Percentiles rank a stretch among this genome's conserved stretches.
Conservation (phyloP, 345 rosid species). For the Linum tenue region DNA sequence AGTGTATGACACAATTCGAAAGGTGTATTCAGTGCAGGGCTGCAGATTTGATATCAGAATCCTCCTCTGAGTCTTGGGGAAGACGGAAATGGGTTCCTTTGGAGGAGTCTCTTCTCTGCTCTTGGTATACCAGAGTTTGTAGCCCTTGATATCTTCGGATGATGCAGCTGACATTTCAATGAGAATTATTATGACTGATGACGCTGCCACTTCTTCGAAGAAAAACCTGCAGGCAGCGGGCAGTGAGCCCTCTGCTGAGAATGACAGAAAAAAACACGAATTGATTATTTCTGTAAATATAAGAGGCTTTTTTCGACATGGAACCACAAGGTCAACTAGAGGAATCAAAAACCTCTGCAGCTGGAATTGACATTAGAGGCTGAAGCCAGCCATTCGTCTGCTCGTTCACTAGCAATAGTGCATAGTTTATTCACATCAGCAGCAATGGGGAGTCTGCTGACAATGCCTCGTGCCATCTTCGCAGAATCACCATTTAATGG, state of each 20-base stretch:
- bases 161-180: slow-evolving; percentile 45
- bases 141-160: slow-evolving; percentile 54
- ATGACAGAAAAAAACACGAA: slow-evolving; percentile 3
- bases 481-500: slow-evolving; percentile 59
- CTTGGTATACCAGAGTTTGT: slow-evolving; percentile 85
- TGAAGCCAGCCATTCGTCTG: slow-evolving; percentile 46
- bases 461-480: slow-evolving; percentile 74
- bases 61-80: slow-evolving; percentile 64
- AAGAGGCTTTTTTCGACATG: slow-evolving; percentile 6
- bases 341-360: slow-evolving; percentile 43
- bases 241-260: slow-evolving; percentile 40
- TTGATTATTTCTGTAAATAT: slow-evolving; percentile 3
- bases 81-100: slow-evolving; percentile 46
- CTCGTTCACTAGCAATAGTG: slow-evolving; percentile 54
- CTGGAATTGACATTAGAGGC: slow-evolving; percentile 26
- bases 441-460: slow-evolving; percentile 78
- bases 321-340: background rate
- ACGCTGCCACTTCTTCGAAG: slow-evolving; percentile 69
- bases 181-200: slow-evolving; percentile 48
- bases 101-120: slow-evolving; percentile 50
- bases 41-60: slow-evolving; percentile 65
- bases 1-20: slow-evolving; percentile 50
- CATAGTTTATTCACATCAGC: slow-evolving; percentile 71
- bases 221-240: slow-evolving; percentile 77
- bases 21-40: slow-evolving; percentile 78